Conservation (phyloP, 768 basidiomycete species). For the Sporobolomyces phaffii region DNA sequence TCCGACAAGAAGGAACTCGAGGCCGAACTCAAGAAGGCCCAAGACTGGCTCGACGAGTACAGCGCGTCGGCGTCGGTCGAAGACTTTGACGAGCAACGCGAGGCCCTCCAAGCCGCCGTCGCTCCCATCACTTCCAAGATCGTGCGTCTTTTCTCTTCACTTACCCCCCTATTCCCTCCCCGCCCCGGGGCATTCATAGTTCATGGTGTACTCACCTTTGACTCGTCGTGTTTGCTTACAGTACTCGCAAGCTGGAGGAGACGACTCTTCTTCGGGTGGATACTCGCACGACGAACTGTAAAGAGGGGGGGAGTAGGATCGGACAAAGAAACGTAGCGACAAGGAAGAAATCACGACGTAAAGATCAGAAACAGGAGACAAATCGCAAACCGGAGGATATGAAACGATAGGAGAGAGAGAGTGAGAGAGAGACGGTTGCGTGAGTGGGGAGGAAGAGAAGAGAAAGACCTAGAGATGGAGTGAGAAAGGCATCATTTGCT, state of each 20-base stretch:
- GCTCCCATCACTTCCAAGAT: conserved; percentile 76
- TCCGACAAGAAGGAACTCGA: conserved; percentile 50
- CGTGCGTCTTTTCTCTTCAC: conserved; percentile 15
- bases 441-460: background rate
- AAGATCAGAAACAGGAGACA: too few species aligned
- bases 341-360: too few species aligned
- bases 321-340: too few species aligned
- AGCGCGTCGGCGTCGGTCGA: conserved; percentile 69
- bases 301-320: background rate
- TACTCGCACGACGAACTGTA: conserved; percentile 58
- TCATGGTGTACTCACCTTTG: too few species aligned
- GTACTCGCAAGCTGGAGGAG: conserved; percentile 45
- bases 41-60: conserved; percentile 86
- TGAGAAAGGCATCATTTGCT: background rate
- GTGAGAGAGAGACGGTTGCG: background rate
- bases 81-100: conserved; percentile 79
- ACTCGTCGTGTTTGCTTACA: too few species aligned
- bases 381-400: background rate
- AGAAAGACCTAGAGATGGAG: background rate
- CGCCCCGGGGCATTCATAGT: too few species aligned
- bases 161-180: too few species aligned
- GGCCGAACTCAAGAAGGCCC: conserved; percentile 73
- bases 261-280: conserved; percentile 51
- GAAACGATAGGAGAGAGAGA: background rate
- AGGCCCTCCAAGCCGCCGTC: conserved; percentile 60